Evolutionary conservation across 208 protist genomes (phyloP).

Genomic region (Trypanosoma brucei): DNA sequence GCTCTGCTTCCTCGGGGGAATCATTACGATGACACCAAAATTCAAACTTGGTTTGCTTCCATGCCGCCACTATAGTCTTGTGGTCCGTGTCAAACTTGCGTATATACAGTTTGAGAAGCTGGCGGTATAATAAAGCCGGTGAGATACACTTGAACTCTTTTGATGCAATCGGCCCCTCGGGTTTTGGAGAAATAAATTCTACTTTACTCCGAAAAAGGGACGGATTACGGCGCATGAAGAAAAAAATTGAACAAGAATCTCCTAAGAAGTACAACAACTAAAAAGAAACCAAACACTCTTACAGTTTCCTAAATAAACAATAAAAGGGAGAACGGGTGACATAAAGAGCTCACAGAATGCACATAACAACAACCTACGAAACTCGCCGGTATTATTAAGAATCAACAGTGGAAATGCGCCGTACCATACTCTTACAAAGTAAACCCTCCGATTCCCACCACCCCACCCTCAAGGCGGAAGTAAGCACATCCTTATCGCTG

Average conservation of each 20-base stretch:
- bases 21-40: conserved; percentile 67
- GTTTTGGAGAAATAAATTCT: conserved; percentile 72
- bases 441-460: too few relatives aligned
- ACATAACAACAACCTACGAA: too few relatives aligned
- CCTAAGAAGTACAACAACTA: neutral
- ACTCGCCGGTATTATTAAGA: too few relatives aligned
- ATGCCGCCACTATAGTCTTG: conserved; percentile 76
- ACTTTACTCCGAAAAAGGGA: conserved; percentile 36
- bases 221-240: conserved; percentile 21
- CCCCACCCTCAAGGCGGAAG: too few relatives aligned
- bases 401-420: too few relatives aligned
- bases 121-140: conserved; percentile 65
- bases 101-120: conserved; percentile 76
- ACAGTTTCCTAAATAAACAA: too few relatives aligned
- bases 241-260: neutral
- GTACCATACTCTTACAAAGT: too few relatives aligned
- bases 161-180: conserved; percentile 39
- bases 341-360: too few relatives aligned
- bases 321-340: too few relatives aligned
- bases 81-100: conserved; percentile 86
- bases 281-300: too few relatives aligned
- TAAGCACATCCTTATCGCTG: too few relatives aligned
- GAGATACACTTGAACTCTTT: conserved; percentile 53
- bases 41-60: conserved; percentile 88
- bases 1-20: conserved; percentile 37